Base-by-base conservation (phyloP, 2,329 filamentous ascomycete genomes). In the Amesomyces nigricolor region DNA sequence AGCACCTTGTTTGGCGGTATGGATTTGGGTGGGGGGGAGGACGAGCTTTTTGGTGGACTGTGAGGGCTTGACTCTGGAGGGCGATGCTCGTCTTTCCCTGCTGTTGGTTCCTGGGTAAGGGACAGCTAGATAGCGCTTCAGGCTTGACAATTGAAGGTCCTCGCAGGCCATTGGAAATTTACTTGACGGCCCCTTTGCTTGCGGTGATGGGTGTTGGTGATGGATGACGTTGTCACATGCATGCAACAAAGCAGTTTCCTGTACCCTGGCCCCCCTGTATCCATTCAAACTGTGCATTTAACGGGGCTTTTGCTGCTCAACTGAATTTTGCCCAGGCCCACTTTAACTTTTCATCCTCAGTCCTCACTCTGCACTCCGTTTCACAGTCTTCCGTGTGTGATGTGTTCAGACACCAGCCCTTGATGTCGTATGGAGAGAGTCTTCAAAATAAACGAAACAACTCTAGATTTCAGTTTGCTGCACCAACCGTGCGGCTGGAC, bases 131-230 rank as follows among this genome's bases (percentile, higher is more conserved):
- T 30, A 7, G 50, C 47, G 54, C 38, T 47, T 48, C 16, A 11
- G 29, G 47, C 47, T 62, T 62, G 56, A 55, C 58, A 62, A 62
- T 61, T 51, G 39, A 61, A 55, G 58, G 60, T 62, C 58, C 50
- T 40, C 51, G 53, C 58, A 57, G 60, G 50, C 60, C 58, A 51
- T 50, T 49, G 56, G 37, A 58, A 60, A 59, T 51, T 59, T 47
- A 43, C 16, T 26, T 13, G 26, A 4, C 35, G 7, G 30, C 38
- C 26, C 50, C 40, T 32, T 50, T 26, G 45, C n/a, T 46, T 17
- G 45, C 13, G 38, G 42, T 13, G 29, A 37, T 26, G 9, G 9
- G 47, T 58, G 52, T 35, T 2, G 43, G 19, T 47, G 40, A 26
- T 26, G 14, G 29, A 26, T 49, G n/a, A 19, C 11, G 9, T 4